phyloP scores from a whole-genome alignment of 805 yeast genomes.

The Ogataea parapolymorpha region DNA sequence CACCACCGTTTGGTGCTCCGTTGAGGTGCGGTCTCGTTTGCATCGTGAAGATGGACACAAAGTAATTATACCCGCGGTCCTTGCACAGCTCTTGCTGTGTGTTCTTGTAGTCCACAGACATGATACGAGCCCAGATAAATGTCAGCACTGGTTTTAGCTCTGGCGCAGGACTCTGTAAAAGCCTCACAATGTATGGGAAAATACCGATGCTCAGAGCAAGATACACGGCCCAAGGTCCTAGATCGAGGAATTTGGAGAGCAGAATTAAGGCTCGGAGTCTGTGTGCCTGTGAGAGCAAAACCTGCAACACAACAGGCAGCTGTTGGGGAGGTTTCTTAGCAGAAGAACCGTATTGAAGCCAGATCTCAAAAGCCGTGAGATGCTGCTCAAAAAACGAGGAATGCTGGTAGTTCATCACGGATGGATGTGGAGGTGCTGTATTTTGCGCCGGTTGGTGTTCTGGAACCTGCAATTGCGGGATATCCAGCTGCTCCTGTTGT shows the following conservation, averaged over 20 bases:
- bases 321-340: constrained; percentile 90
- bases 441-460: constrained; percentile 15
- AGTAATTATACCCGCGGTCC: constrained; percentile 87
- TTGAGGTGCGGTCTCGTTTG: constrained; percentile 23
- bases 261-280: constrained; percentile 83
- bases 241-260: constrained; percentile 79
- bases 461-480: constrained; percentile 30
- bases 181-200: constrained; percentile 87
- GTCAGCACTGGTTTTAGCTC: constrained; percentile 92
- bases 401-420: constrained; percentile 63
- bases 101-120: constrained; percentile 89
- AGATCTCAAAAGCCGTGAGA: constrained; percentile 90
- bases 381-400: constrained; percentile 95
- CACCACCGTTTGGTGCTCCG: constrained; percentile 6
- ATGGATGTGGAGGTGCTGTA: constrained; percentile 14
- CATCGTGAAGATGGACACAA: constrained; percentile 68
- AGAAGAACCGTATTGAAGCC: constrained; percentile 89
- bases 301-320: constrained; percentile 89
- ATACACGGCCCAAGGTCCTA: constrained; percentile 98
- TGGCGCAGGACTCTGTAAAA: constrained; percentile 91
- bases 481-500: constrained; percentile 25
- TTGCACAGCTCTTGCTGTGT: constrained; percentile 91
- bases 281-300: constrained; percentile 89
- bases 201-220: constrained; percentile 91
- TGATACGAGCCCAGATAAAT: constrained; percentile 95